Conservation (phyloP, 495 filamentous ascomycete genomes). For the Cercophora samala region DNA sequence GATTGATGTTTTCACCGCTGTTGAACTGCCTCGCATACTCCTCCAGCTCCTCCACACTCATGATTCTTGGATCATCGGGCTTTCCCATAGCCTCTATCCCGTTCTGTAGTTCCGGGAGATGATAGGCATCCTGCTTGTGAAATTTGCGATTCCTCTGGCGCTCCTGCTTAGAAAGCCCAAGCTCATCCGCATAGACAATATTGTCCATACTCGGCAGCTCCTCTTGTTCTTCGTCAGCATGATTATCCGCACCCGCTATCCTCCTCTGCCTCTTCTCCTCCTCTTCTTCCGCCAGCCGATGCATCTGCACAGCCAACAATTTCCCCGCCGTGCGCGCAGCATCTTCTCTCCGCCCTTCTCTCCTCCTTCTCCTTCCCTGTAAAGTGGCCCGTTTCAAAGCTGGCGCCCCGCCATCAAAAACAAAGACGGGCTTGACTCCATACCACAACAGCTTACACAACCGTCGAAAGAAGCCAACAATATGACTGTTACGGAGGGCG, state of each 20-base stretch:
- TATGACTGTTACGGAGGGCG: slow-evolving; percentile 87
- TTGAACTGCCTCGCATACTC: slow-evolving; percentile 90
- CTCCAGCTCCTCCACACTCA: slow-evolving; percentile 89
- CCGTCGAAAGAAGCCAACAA: slow-evolving; percentile 95
- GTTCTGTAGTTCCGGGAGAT: slow-evolving; percentile 77
- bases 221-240: slow-evolving; percentile 56
- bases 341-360: slow-evolving; percentile 91
- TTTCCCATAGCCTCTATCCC: slow-evolving; percentile 80
- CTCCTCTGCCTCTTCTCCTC: slow-evolving; percentile 56
- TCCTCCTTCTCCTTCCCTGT: slow-evolving; percentile 65
- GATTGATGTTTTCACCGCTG: slow-evolving; percentile 88
- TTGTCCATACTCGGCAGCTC: slow-evolving; percentile 58
- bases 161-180: slow-evolving; percentile 75
- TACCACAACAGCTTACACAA: slow-evolving; percentile 97
- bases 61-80: slow-evolving; percentile 87
- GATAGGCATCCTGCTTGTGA: slow-evolving; percentile 88
- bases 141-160: slow-evolving; percentile 72
- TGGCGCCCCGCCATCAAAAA: slow-evolving; percentile 95
- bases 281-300: slow-evolving; percentile 81
- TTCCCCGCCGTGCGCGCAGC: slow-evolving; percentile 85
- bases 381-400: slow-evolving; percentile 89
- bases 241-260: slow-evolving; percentile 17
- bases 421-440: slow-evolving; percentile 95
- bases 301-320: slow-evolving; percentile 88
- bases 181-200: slow-evolving; percentile 84